Evolutionary conservation across 805 yeast genomes (phyloP).

Genomic region (Metschnikowia vanudenii): DNA sequence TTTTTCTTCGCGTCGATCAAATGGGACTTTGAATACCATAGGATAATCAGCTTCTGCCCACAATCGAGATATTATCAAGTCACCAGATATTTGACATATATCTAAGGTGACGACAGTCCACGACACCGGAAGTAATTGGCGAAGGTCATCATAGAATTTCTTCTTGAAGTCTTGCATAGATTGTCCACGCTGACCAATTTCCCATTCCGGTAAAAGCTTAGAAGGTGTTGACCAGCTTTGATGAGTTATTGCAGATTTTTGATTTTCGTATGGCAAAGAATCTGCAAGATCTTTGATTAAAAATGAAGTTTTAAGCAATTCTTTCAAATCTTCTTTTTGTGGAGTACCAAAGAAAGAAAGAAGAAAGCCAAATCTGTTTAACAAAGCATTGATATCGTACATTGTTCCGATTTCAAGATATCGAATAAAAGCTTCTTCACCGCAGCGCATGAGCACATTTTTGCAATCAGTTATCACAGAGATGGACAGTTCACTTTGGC

Average conservation of each 20-base stretch:
- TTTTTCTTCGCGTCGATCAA: conserved; percentile 48
- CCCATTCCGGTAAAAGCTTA: conserved; percentile 16
- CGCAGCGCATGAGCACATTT: conserved; percentile 7
- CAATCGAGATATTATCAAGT: conserved; percentile 52
- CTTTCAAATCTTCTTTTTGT: conserved; percentile 1
- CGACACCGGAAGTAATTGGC: conserved; percentile 33
- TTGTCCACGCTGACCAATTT: conserved; percentile 7
- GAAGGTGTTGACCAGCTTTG: conserved; percentile 4
- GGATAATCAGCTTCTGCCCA: conserved; percentile 32
- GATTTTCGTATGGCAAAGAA: conserved; percentile 11
- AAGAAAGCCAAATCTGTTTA: conserved; percentile 10
- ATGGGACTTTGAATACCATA: conserved; percentile 56
- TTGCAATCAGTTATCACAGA: conserved; percentile 11
- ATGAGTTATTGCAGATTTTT: conserved; percentile 1
- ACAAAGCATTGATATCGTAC: conserved; percentile 11
- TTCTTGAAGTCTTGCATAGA: conserved; percentile 12
- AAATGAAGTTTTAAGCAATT: conserved; percentile 22
- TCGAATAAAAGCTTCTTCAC: conserved; percentile 1
- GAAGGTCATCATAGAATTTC: conserved; percentile 14
- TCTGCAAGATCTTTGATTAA: conserved; percentile 14
- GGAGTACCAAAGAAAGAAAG: conserved; percentile 8
- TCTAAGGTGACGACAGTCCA: conserved; percentile 67
- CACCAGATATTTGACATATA: conserved; percentile 55
- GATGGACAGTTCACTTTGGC: background rate
- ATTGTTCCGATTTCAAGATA: conserved; percentile 9